phyloP scores from a whole-genome alignment of 2,329 filamentous ascomycete species.

The Escovopsis sp. region DNA sequence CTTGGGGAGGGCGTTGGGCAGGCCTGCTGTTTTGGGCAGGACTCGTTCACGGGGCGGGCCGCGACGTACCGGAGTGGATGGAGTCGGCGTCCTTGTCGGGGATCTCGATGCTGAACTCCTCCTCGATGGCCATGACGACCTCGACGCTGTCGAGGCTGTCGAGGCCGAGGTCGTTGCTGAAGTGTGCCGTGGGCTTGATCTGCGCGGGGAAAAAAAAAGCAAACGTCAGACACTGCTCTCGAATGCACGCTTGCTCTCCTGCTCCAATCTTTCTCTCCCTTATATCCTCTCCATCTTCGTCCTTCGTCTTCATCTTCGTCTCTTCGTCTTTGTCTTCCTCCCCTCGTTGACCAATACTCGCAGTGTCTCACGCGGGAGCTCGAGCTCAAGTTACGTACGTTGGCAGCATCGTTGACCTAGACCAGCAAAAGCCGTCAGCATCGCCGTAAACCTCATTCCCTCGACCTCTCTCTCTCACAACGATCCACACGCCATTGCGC shows the following conservation, averaged over 20 bases:
- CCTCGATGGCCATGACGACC: slow-evolving; percentile 99
- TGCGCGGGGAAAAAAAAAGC: slow-evolving; percentile 21
- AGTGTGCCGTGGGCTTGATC: slow-evolving; percentile 77
- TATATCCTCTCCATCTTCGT: too few species aligned
- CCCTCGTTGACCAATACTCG: too few species aligned
- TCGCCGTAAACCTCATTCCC: neutral
- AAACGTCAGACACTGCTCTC: slow-evolving; percentile 7
- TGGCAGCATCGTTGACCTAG: slow-evolving; percentile 52
- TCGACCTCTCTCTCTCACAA: neutral
- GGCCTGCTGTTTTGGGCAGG: too few species aligned
- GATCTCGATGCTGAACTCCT: slow-evolving; percentile 86
- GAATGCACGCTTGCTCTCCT: too few species aligned
- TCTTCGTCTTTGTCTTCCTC: too few species aligned
- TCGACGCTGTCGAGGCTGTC: slow-evolving; percentile 98
- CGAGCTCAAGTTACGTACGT: slow-evolving; percentile 41
- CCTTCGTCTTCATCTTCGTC: too few species aligned
- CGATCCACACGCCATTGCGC: too few species aligned
- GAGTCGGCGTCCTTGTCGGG: slow-evolving; percentile 91
- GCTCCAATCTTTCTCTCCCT: too few species aligned
- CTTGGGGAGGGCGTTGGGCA: too few species aligned
- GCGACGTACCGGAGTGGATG: slow-evolving; percentile 72
- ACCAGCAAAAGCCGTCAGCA: neutral
- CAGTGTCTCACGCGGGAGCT: neutral
- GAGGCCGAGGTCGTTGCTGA: slow-evolving; percentile 90
- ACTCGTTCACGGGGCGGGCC: too few species aligned